Conservation (phyloP, 2,329 filamentous ascomycete genomes). For the Septoria linicola region DNA sequence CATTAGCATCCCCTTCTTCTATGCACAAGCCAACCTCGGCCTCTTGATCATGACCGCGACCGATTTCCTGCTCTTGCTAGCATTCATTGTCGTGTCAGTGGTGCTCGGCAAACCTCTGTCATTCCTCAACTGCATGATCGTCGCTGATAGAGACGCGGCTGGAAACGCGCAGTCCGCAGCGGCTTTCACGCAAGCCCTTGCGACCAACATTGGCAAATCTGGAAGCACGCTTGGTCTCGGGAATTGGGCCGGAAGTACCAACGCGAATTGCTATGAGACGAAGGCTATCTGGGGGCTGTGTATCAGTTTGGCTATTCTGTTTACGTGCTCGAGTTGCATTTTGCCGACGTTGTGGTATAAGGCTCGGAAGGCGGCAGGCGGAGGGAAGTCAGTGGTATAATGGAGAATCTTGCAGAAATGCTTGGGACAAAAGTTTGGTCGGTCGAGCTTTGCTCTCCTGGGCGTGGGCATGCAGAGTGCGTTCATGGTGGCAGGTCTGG, state of each 20-base stretch:
- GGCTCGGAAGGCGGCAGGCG: constrained; percentile 44
- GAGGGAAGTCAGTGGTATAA: constrained; percentile 21
- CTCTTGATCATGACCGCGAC: constrained; percentile 68
- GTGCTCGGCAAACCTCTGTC: constrained; percentile 78
- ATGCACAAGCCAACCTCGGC: constrained; percentile 73
- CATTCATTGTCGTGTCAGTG: constrained; percentile 73
- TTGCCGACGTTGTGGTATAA: constrained; percentile 52
- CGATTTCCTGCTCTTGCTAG: constrained; percentile 70
- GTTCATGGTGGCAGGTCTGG: too few species aligned
- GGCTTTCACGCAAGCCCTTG: constrained; percentile 54
- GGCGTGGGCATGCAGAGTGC: too few species aligned
- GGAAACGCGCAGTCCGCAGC: constrained; percentile 50
- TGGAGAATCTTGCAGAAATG: too few species aligned
- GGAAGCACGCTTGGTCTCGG: constrained; percentile 52
- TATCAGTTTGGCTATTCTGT: constrained; percentile 67
- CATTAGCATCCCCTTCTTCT: constrained; percentile 71
- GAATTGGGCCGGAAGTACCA: constrained; percentile 60
- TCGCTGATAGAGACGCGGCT: constrained; percentile 49
- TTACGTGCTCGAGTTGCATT: constrained; percentile 46
- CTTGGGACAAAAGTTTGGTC: too few species aligned
- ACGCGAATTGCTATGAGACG: constrained; percentile 73
- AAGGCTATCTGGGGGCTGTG: constrained; percentile 85
- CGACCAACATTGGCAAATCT: constrained; percentile 52
- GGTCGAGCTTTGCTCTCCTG: too few species aligned
- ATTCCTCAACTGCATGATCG: constrained; percentile 67